Evolutionary conservation across 331 rosid species (phyloP).

Genomic region (Spiraea crenata): DNA sequence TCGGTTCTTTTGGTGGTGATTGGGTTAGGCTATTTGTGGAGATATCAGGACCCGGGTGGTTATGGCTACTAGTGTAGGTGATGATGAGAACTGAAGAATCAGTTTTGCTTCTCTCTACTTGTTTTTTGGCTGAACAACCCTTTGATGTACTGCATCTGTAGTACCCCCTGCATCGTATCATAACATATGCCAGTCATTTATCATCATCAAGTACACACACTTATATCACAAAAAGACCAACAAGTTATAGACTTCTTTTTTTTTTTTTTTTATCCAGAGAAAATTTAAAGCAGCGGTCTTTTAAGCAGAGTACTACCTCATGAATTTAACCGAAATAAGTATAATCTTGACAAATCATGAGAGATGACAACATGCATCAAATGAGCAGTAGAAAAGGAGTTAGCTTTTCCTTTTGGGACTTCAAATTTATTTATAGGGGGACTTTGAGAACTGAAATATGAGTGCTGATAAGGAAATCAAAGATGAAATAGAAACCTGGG

Average conservation of each 20-base stretch:
- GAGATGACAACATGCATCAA: slow-evolving; percentile 1
- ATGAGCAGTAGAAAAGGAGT: not conserved
- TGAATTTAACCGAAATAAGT: too few relatives aligned
- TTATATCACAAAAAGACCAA: too few relatives aligned
- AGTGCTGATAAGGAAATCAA: not conserved
- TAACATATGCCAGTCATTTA: not conserved
- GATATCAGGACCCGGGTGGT: slow-evolving; percentile 63
- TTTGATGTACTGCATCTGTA: slow-evolving; percentile 85
- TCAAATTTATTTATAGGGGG: not conserved
- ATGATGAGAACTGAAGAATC: slow-evolving; percentile 80
- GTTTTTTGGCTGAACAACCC: slow-evolving; percentile 92
- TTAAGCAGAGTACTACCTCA: too few relatives aligned
- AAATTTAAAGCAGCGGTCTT: too few relatives aligned
- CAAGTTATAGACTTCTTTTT: too few relatives aligned
- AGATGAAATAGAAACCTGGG: slow-evolving; percentile 56
- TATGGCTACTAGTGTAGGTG: slow-evolving; percentile 75
- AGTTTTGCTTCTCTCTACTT: slow-evolving; percentile 84
- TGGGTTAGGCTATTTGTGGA: slow-evolving; percentile 29
- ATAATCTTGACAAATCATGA: not conserved
- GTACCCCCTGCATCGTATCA: slow-evolving; percentile 58
- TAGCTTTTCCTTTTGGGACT: not conserved
- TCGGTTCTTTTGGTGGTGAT: slow-evolving; percentile 34
- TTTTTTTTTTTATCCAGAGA: too few relatives aligned
- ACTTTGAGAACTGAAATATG: not conserved
- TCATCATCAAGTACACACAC: too few relatives aligned